A percentile compares a stretch with the other conserved stretches of the same genome.
These are phyloP conservation scores for Starmerella riodocensis DNA, from an alignment of 805 yeast genomes.

Conservation along the genomic window DNA sequence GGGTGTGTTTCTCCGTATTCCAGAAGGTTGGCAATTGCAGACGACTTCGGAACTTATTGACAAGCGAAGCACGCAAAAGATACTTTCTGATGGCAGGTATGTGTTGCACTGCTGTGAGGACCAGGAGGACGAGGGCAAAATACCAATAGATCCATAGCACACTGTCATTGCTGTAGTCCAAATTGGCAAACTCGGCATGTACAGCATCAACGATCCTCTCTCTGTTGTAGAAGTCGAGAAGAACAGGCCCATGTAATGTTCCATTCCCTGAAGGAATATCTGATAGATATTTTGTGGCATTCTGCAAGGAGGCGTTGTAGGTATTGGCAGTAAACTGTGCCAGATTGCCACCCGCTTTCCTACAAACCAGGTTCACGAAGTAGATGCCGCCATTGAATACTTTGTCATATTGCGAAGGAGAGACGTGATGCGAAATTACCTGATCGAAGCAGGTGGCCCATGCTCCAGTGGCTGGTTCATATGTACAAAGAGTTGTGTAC, in stretches of 20 bases:
- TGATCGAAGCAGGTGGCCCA: conserved; percentile 15
- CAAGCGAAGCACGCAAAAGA: not conserved
- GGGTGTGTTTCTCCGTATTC: conserved; percentile 3
- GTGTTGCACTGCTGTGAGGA: not conserved
- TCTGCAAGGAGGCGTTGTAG: not conserved
- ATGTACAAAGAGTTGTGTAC: conserved; percentile 11
- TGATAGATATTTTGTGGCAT: conserved; percentile 7
- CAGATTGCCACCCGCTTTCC: conserved; percentile 9
- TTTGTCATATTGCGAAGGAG: not conserved
- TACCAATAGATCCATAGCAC: conserved; percentile 12
- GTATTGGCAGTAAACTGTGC: conserved; percentile 1
- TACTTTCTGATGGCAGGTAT: not conserved
- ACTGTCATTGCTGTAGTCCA: conserved; percentile 11
- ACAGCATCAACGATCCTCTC: conserved; percentile 3
- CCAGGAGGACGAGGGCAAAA: conserved; percentile 1
- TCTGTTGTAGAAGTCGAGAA: not conserved
- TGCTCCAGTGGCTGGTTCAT: conserved; percentile 14
- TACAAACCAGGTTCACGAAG: conserved; percentile 9
- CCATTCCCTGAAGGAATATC: not conserved
- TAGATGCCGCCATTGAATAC: not conserved
- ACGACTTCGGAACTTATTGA: conserved; percentile 1
- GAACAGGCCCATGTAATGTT: conserved; percentile 1
- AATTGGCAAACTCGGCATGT: conserved; percentile 12
- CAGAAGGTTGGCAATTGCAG: conserved; percentile 9
- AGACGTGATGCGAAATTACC: conserved; percentile 2